phyloP scores from a whole-genome alignment of 73 alveolate genomes.

The Symbiodinium pilosum region DNA sequence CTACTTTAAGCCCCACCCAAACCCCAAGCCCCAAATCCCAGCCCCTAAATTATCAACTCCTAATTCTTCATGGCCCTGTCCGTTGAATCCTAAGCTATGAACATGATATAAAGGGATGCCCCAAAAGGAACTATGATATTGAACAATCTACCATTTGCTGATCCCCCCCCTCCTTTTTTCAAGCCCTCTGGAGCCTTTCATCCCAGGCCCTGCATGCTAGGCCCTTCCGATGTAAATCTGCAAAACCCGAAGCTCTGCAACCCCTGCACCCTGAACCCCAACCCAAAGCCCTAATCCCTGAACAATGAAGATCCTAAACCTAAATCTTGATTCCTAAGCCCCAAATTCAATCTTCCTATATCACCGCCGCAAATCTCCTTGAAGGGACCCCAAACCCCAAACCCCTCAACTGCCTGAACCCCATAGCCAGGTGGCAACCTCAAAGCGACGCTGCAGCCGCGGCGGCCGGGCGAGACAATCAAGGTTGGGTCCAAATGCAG shows the following conservation, averaged over 20 bases:
- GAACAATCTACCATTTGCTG: background rate
- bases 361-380: background rate
- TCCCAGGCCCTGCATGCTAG: background rate
- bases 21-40: too few species aligned
- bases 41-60: too few species aligned
- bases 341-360: background rate
- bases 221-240: background rate
- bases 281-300: background rate
- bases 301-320: background rate
- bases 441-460: slow-evolving; percentile 83
- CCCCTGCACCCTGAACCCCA: background rate
- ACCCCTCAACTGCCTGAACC: background rate
- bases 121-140: background rate
- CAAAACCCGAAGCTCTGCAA: background rate
- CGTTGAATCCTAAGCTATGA: background rate
- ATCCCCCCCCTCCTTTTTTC: background rate
- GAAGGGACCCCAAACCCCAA: too few species aligned
- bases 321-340: background rate
- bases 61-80: too few species aligned
- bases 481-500: too few species aligned
- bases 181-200: background rate
- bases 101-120: background rate
- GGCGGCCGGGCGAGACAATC: slow-evolving; percentile 75
- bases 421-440: slow-evolving; percentile 40
- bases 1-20: too few species aligned